Conservation (phyloP, 768 basidiomycete genomes). For the Boletus insuetus region DNA sequence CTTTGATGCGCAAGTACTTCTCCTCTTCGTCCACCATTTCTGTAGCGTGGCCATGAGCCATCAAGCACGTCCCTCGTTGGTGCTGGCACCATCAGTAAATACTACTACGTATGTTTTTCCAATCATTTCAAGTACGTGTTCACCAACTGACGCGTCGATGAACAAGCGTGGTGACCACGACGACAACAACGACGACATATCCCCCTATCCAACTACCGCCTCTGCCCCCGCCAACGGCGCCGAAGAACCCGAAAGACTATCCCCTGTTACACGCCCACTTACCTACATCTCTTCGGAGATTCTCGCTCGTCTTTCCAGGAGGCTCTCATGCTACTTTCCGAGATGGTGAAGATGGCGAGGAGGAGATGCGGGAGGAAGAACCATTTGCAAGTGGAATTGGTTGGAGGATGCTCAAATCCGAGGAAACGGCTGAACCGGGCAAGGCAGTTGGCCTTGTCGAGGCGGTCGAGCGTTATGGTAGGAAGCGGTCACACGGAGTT, state of each 20-base stretch:
- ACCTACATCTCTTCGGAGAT: conserved; percentile 69
- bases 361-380: conserved; percentile 72
- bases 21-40: conserved; percentile 25
- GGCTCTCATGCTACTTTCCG: conserved; percentile 79
- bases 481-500: conserved; percentile 52
- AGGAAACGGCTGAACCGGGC: conserved; percentile 49
- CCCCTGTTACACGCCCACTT: conserved; percentile 73
- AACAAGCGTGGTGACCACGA: conserved; percentile 82
- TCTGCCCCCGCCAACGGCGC: conserved; percentile 65
- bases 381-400: conserved; percentile 61
- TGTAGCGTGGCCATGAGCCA: conserved; percentile 51
- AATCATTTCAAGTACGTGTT: neutral
- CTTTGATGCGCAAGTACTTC: conserved; percentile 29
- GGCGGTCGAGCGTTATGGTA: conserved; percentile 78
- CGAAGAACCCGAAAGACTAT: conserved; percentile 77
- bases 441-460: conserved; percentile 67
- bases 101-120: conserved; percentile 68
- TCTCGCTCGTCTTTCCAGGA: conserved; percentile 78
- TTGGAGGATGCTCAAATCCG: conserved; percentile 73
- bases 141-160: conserved; percentile 23
- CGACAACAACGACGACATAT: conserved; percentile 86
- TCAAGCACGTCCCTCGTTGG: conserved; percentile 61
- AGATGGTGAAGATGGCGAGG: conserved; percentile 61
- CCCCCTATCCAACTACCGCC: conserved; percentile 82
- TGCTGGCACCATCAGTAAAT: conserved; percentile 78